These are phyloP conservation scores for Aspergillus ibericus DNA, from an alignment of 2,329 filamentous ascomycete genomes.

Conservation along the genomic window DNA sequence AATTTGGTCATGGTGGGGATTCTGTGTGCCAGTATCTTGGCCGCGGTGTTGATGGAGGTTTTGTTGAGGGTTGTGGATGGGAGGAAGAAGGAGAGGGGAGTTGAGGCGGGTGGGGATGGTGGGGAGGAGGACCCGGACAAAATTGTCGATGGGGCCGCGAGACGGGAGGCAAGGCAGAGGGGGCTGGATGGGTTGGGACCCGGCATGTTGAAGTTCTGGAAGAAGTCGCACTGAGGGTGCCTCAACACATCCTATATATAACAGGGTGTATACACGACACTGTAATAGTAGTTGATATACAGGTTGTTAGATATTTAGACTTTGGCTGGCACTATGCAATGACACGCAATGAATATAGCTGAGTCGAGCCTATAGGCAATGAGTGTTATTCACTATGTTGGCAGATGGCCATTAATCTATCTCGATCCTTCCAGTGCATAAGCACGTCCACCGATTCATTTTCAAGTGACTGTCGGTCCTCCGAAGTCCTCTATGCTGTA, in stretches of 20 bases:
- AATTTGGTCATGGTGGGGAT: conserved; percentile 90
- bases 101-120: no score
- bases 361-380: not conserved
- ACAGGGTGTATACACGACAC: no score
- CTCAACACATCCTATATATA: no score
- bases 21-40: conserved; percentile 72
- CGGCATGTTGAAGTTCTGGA: conserved; percentile 5
- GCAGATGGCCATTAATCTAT: not conserved
- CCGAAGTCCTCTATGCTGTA: conserved; percentile 26
- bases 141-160: conserved; percentile 36
- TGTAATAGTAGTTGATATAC: not conserved
- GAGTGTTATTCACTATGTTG: conserved; percentile 4
- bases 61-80: conserved; percentile 54
- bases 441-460: conserved; percentile 1
- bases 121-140: conserved; percentile 6
- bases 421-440: conserved; percentile 6
- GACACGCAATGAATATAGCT: not conserved
- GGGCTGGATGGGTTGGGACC: conserved; percentile 37
- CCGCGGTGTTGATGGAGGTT: conserved; percentile 64
- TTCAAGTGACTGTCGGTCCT: conserved; percentile 21
- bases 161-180: conserved; percentile 36
- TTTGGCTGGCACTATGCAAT: not conserved
- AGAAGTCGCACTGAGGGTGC: not conserved
- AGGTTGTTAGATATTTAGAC: not conserved
- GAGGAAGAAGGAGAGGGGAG: not conserved